A percentile compares a stretch with the other conserved stretches of the same genome.
These are phyloP conservation scores for Suillus luteus DNA, from an alignment of 768 basidiomycete genomes.

Conservation along the genomic window DNA sequence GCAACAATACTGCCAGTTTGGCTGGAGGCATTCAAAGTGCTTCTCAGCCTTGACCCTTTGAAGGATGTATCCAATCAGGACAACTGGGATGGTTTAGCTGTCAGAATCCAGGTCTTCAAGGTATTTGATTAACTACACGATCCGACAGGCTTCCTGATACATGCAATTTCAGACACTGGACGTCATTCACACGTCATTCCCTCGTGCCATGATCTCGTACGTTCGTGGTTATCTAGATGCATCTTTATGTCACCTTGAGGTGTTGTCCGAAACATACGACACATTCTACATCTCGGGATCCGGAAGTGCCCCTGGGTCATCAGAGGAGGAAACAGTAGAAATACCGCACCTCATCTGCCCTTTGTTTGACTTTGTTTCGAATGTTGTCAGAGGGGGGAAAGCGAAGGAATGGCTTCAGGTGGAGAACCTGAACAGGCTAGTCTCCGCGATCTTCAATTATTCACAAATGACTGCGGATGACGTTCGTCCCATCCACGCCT, in stretches of 20 bases:
- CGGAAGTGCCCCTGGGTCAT: conserved; percentile 58
- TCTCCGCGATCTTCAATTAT: conserved; percentile 64
- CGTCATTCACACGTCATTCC: conserved; percentile 79
- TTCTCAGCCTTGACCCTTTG: conserved; percentile 65
- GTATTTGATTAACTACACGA: conserved; percentile 40
- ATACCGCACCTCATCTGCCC: conserved; percentile 76
- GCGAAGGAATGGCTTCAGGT: conserved; percentile 64
- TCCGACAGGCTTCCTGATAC: neutral
- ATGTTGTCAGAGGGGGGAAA: conserved; percentile 63
- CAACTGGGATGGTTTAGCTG: conserved; percentile 80
- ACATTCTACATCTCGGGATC: conserved; percentile 61
- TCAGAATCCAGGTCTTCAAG: conserved; percentile 85
- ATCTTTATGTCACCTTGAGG: conserved; percentile 60
- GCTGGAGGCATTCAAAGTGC: conserved; percentile 86
- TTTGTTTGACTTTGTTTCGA: conserved; percentile 78
- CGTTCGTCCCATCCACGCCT: conserved; percentile 44
- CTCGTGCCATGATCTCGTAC: conserved; percentile 65
- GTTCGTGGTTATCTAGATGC: conserved; percentile 59
- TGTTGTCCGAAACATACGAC: conserved; percentile 59
- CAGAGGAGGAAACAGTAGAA: conserved; percentile 77
- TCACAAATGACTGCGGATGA: conserved; percentile 90
- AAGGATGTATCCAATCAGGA: conserved; percentile 57
- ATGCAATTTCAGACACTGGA: conserved; percentile 64
- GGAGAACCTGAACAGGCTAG: conserved; percentile 50
- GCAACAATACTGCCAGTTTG: conserved; percentile 83